Percentiles rank a stretch among this genome's conserved stretches.
Conservation (phyloP, 208 protist genomes). For the Trypanosoma cruzi region DNA sequence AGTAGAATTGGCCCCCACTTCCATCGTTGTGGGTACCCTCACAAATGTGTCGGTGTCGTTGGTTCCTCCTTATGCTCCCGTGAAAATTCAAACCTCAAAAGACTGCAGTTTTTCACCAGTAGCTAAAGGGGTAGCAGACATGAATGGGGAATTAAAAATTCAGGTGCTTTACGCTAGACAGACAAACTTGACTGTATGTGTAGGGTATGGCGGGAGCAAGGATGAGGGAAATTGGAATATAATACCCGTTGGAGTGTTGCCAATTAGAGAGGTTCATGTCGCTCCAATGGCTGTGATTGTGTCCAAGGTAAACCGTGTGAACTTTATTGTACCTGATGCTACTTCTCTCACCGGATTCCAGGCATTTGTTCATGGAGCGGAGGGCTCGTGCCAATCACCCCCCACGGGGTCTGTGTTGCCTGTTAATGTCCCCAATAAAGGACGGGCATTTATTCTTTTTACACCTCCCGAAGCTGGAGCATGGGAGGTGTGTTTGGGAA, state of each 20-base stretch:
- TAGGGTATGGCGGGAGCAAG: slow-evolving; percentile 46
- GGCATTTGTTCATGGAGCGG: slow-evolving; percentile 13
- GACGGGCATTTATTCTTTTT: slow-evolving; percentile 11
- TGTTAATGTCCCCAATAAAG: slow-evolving; percentile 1
- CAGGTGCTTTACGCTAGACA: slow-evolving; percentile 18
- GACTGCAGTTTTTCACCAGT: slow-evolving; percentile 25
- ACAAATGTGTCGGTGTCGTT: slow-evolving; percentile 33
- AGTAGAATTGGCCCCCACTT: slow-evolving; percentile 34
- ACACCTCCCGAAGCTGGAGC: not conserved
- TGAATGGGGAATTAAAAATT: slow-evolving; percentile 29
- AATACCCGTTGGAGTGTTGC: slow-evolving; percentile 21
- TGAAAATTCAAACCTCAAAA: slow-evolving; percentile 27
- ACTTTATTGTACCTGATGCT: slow-evolving; percentile 43
- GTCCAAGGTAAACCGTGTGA: slow-evolving; percentile 33
- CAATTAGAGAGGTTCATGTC: slow-evolving; percentile 25
- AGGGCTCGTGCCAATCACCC: not conserved
- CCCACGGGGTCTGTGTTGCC: not conserved
- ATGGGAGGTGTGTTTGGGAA: slow-evolving; percentile 39
- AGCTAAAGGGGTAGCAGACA: slow-evolving; percentile 32
- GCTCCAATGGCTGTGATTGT: slow-evolving; percentile 41
- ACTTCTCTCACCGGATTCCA: slow-evolving; percentile 30
- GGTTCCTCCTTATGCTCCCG: slow-evolving; percentile 37
- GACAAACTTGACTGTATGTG: slow-evolving; percentile 45
- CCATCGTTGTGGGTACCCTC: slow-evolving; percentile 35
- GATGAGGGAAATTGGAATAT: slow-evolving; percentile 10